These are phyloP conservation scores for Azolla pinnata DNA, from an alignment of 75 land plant genomes.

Conservation along the genomic window DNA sequence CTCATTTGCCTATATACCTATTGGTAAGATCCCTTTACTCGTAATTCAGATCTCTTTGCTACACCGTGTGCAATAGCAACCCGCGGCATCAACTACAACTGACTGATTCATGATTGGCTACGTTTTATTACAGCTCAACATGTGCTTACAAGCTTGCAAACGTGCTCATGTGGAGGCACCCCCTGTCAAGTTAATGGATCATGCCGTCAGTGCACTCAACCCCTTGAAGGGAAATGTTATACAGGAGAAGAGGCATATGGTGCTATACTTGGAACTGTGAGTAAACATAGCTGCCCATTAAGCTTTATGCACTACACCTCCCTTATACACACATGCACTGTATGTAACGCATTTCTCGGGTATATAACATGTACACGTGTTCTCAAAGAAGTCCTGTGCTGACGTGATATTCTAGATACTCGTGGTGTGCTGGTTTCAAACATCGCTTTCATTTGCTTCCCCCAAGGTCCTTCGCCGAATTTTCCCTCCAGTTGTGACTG, in stretches of 20 bases:
- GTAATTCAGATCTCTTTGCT: neutral
- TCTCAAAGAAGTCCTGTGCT: too few species aligned
- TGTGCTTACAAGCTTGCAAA: slow-evolving; percentile 17
- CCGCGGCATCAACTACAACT: neutral
- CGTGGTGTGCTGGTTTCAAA: slow-evolving; percentile 26
- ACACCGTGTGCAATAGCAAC: too few species aligned
- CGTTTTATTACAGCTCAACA: slow-evolving; percentile 15
- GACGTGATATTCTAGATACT: slow-evolving; percentile 11
- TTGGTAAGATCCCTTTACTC: slow-evolving; percentile 11
- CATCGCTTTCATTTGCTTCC: slow-evolving; percentile 23
- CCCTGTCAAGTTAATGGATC: slow-evolving; percentile 15
- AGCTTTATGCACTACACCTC: too few species aligned
- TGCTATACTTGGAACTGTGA: slow-evolving; percentile 28
- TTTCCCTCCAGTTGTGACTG: slow-evolving; percentile 36
- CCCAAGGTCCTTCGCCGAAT: slow-evolving; percentile 13
- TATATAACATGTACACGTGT: too few species aligned
- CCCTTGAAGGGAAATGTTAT: slow-evolving; percentile 22
- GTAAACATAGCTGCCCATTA: neutral
- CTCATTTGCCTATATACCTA: slow-evolving; percentile 25
- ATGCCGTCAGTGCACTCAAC: slow-evolving; percentile 13
- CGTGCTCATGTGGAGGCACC: slow-evolving; percentile 22
- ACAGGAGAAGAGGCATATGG: slow-evolving; percentile 32
- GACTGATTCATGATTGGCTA: neutral
- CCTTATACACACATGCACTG: too few species aligned
- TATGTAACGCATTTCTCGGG: too few species aligned